Conservation (phyloP, 2,329 filamentous ascomycete genomes). For the Aureobasidium zeae region DNA sequence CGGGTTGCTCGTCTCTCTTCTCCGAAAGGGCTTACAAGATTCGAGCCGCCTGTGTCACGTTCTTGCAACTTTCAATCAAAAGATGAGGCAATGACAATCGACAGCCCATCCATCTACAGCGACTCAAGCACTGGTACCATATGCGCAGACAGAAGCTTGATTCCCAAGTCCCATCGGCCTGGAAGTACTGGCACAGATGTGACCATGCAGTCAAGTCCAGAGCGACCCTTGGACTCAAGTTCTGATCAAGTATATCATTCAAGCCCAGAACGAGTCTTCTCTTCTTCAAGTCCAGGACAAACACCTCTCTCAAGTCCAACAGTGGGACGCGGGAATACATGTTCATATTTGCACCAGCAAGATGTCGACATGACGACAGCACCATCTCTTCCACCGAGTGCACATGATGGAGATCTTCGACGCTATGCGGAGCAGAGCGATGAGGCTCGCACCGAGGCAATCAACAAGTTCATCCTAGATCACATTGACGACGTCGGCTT, state of each 20-base stretch:
- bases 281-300: background rate
- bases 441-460: constrained; percentile 33
- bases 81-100: background rate
- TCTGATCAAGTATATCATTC: too few relatives aligned
- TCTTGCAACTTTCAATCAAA: constrained; percentile 1
- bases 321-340: background rate
- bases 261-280: background rate
- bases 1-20: constrained; percentile 1
- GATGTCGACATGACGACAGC: background rate
- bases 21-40: constrained; percentile 9
- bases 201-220: too few relatives aligned
- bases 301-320: background rate
- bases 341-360: too few relatives aligned
- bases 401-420: constrained; percentile 13
- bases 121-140: background rate
- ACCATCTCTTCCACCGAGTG: background rate
- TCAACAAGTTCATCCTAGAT: constrained; percentile 44
- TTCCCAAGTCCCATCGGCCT: too few relatives aligned
- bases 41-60: constrained; percentile 7
- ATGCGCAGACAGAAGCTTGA: background rate
- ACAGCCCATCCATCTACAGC: background rate
- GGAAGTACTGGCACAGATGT: too few relatives aligned
- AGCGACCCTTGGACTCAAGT: too few relatives aligned
- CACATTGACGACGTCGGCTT: constrained; percentile 43
- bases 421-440: constrained; percentile 33